Evolutionary conservation across 345 rosid species (phyloP).

Genomic region (Brassica incana): DNA sequence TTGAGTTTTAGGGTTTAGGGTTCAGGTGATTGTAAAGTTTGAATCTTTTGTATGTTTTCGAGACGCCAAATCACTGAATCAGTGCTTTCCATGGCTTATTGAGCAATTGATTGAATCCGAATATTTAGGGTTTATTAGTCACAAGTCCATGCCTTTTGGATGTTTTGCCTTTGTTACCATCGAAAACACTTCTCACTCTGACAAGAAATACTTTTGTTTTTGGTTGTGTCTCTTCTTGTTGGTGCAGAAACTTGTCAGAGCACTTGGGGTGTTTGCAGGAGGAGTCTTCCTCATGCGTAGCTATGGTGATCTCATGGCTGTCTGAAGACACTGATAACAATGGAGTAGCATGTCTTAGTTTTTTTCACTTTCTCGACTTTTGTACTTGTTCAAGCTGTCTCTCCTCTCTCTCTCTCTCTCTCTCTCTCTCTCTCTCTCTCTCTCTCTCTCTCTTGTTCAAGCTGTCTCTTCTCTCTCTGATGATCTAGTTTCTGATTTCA

Average conservation of each 20-base stretch:
- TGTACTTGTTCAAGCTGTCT: too few relatives aligned
- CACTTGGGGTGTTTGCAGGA: conserved; percentile 74
- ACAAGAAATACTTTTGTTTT: not conserved
- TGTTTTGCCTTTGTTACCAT: not conserved
- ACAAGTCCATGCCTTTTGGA: not conserved
- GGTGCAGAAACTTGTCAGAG: conserved; percentile 72
- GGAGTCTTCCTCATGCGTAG: conserved; percentile 78
- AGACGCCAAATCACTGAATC: not conserved
- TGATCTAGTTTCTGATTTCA: conserved; percentile 1
- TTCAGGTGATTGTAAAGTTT: not conserved
- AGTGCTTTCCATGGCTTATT: too few relatives aligned
- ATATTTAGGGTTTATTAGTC: not conserved
- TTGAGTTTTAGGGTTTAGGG: too few relatives aligned
- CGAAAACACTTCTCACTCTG: not conserved
- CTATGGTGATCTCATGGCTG: conserved; percentile 86
- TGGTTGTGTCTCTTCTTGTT: not conserved
- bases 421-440: not conserved
- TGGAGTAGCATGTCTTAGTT: not conserved
- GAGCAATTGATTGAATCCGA: not conserved
- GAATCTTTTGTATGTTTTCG: not conserved
- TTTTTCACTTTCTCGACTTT: conserved; percentile 2
- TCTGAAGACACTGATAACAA: conserved; percentile 49
- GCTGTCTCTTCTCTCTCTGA: not conserved
- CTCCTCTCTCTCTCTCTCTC: too few relatives aligned
- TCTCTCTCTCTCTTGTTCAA: too few relatives aligned